Conservation (phyloP, 2,329 filamentous ascomycete species). For the Myriosclerotinia duriaeana region DNA sequence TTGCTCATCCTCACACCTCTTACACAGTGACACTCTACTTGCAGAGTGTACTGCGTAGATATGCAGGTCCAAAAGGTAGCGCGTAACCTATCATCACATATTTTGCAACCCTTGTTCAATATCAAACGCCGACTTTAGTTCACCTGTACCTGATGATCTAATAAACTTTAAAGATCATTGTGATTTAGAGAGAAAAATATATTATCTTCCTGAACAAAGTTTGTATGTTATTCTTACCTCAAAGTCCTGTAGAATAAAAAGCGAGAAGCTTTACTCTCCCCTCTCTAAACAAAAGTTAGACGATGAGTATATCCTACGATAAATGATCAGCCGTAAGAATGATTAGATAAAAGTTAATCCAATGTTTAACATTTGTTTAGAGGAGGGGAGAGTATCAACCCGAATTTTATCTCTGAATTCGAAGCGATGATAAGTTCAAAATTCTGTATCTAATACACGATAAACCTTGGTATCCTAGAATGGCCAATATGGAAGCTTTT, state of each 20-base stretch:
- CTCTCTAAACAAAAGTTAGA: too few species aligned
- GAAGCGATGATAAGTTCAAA: neutral
- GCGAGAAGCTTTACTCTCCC: neutral
- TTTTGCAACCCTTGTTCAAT: neutral
- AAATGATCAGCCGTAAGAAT: too few species aligned
- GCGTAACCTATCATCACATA: slow-evolving; percentile 3
- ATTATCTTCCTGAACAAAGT: neutral
- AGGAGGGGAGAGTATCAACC: neutral
- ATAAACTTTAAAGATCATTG: neutral
- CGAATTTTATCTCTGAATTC: neutral
- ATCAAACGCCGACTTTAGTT: neutral
- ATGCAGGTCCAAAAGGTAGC: slow-evolving; percentile 12
- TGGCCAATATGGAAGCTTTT: neutral
- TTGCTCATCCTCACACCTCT: neutral
- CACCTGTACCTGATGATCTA: neutral
- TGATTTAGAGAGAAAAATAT: neutral
- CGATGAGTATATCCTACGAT: too few species aligned
- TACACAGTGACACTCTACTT: neutral
- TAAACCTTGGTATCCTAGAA: neutral
- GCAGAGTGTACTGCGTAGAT: neutral
- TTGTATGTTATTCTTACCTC: neutral
- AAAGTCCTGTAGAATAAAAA: slow-evolving; percentile 1
- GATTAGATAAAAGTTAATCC: too few species aligned
- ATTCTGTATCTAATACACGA: neutral
- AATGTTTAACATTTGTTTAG: too few species aligned